These are phyloP conservation scores for Ceratocystis albifundus DNA, from an alignment of 2,329 filamentous ascomycete genomes.

Conservation along the genomic window DNA sequence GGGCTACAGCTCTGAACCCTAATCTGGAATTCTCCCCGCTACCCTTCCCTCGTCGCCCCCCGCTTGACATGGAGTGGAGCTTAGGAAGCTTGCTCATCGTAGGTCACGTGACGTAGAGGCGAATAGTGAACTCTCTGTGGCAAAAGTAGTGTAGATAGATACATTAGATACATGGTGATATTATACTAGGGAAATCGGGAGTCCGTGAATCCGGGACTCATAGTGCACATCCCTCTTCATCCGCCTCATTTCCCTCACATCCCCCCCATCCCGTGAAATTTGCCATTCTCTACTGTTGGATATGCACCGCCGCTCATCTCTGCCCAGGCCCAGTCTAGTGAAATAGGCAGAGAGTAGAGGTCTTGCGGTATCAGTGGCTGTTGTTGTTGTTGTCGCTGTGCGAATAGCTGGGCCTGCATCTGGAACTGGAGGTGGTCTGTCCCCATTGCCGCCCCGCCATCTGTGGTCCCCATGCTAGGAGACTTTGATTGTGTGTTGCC, in stretches of 20 bases:
- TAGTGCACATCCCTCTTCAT: background rate
- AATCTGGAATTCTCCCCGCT: background rate
- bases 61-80: background rate
- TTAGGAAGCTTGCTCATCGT: background rate
- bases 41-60: background rate
- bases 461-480: background rate
- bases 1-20: too few relatives aligned
- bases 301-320: constrained; percentile 56
- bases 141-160: background rate
- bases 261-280: constrained; percentile 31
- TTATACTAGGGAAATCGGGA: background rate
- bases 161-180: background rate
- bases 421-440: background rate
- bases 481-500: background rate
- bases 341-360: constrained; percentile 92
- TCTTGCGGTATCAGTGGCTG: constrained; percentile 87
- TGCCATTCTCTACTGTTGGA: constrained; percentile 52
- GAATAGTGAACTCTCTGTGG: background rate
- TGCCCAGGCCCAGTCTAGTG: constrained; percentile 76
- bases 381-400: constrained; percentile 36
- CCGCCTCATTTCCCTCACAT: background rate
- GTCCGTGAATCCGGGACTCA: too few relatives aligned
- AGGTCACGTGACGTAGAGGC: background rate
- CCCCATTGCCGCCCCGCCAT: background rate
- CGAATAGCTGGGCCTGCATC: background rate